Conservation (phyloP, 331 rosid species). For the Quercus phellos region DNA sequence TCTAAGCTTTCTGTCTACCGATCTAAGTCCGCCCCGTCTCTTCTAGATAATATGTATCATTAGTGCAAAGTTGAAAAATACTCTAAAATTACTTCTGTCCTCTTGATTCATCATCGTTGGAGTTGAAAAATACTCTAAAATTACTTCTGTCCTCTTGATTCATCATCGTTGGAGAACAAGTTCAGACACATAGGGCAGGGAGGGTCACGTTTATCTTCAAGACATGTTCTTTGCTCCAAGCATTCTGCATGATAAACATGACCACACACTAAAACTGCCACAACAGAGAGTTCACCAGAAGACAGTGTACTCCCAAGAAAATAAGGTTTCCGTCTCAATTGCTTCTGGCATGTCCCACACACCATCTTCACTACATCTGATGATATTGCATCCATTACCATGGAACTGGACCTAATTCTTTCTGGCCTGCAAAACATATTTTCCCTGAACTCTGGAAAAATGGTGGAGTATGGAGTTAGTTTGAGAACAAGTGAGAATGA, state of each 20-base stretch:
- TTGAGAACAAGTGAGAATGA: not conserved
- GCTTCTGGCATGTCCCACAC: conserved; percentile 71
- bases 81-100: conserved; percentile 20
- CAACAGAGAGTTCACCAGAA: conserved; percentile 55
- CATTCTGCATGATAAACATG: conserved; percentile 86
- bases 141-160: conserved; percentile 24
- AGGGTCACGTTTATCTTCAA: conserved; percentile 62
- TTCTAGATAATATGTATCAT: conserved; percentile 19
- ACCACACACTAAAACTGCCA: conserved; percentile 81
- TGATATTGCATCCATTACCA: conserved; percentile 36
- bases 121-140: not conserved
- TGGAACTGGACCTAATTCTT: conserved; percentile 60
- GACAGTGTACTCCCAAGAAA: conserved; percentile 41
- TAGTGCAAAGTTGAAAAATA: conserved; percentile 1
- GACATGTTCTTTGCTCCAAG: conserved; percentile 59
- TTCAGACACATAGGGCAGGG: conserved; percentile 57
- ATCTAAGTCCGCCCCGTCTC: conserved; percentile 1
- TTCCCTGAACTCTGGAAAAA: conserved; percentile 47
- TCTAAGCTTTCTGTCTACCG: conserved; percentile 12
- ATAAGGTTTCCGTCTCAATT: conserved; percentile 47
- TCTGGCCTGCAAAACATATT: conserved; percentile 52
- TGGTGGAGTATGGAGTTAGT: not conserved
- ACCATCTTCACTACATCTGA: conserved; percentile 41
- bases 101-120: conserved; percentile 31
- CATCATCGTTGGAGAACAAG: conserved; percentile 29